Evolutionary conservation across 176 grass and related monocot genomes (phyloP).

Genomic region (Coix lacrymajobi): DNA sequence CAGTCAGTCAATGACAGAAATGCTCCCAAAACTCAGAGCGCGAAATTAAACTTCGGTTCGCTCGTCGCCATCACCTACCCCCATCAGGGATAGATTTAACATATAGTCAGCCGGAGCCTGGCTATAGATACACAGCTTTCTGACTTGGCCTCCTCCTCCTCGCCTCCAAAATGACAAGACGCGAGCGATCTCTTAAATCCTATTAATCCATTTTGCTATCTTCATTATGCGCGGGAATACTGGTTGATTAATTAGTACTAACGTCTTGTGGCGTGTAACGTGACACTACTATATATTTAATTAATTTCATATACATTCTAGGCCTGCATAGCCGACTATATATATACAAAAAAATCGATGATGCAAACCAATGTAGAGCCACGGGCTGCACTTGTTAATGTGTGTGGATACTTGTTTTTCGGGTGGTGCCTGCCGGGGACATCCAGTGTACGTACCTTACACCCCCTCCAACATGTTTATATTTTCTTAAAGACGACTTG

Average conservation of each 20-base stretch:
- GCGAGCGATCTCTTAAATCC: background rate
- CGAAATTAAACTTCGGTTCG: background rate
- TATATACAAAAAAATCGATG: no score
- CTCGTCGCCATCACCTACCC: conserved; percentile 11
- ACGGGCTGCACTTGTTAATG: background rate
- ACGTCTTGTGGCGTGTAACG: background rate
- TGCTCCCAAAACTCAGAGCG: background rate
- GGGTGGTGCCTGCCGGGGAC: background rate
- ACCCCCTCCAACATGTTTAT: background rate
- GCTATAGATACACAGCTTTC: background rate
- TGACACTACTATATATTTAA: no score
- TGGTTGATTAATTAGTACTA: background rate
- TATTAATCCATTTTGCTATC: background rate
- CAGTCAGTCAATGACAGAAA: background rate
- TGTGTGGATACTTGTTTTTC: background rate
- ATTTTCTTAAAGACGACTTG: background rate
- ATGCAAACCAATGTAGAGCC: background rate
- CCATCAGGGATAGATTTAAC: background rate
- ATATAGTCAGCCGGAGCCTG: background rate
- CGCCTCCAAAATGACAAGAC: conserved; percentile 2
- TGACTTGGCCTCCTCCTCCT: background rate
- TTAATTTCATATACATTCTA: background rate
- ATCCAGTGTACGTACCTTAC: background rate
- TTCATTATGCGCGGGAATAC: background rate
- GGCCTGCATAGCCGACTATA: background rate